Evolutionary conservation across 1,284 basidiomycete genomes (phyloP), one percentile per base, ranked within the genome.

Genomic region (Meripilus lineatus): DNA sequence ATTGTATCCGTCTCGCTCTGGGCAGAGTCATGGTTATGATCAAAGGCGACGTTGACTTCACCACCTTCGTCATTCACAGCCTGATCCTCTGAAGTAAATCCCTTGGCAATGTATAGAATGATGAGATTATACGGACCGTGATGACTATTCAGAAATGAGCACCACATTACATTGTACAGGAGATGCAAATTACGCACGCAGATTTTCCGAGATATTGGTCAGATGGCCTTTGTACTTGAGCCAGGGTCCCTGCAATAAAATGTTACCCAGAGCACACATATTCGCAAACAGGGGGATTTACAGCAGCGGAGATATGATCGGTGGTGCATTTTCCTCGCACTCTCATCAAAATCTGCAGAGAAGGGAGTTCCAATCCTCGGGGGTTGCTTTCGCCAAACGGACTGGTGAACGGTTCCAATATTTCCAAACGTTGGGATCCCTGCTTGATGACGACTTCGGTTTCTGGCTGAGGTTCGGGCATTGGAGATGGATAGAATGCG

Each of bases 271-370:
- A n/a, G n/a, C n/a, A n/a, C n/a, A n/a, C n/a, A n/a, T n/a, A n/a
- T n/a, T n/a, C 33, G 35, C 46, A 46, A 39, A 36, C 28, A 39
- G 26, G 21, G 24, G 32, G n/a, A 65, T 77, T 41, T 55, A 88
- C 86, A 23, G 93, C 94, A 39, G 94, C 93, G 32, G 89, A 93
- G 47, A 97, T 97, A 63, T 97, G 93, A 61, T 99, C 96, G 22
- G 96, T 99, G 14, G 95, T 99, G 67, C 95, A 99, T 70, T 99
- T 99, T 38, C 96, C 96, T 53, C 90, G 73, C 14, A 99, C 90
- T 21, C 93, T 73, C 77, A 99, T 82, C 43, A 99, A 65, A 47
- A 95, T 91, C 56, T 81, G 89, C 63, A 93, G 68, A 28, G 74
- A 55, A 17, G 91, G 85, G 11, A 99, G 74, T 71, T 99, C 96